Conservation (phyloP, 2,329 filamentous ascomycete species). For the Cordyceps cicadae region DNA sequence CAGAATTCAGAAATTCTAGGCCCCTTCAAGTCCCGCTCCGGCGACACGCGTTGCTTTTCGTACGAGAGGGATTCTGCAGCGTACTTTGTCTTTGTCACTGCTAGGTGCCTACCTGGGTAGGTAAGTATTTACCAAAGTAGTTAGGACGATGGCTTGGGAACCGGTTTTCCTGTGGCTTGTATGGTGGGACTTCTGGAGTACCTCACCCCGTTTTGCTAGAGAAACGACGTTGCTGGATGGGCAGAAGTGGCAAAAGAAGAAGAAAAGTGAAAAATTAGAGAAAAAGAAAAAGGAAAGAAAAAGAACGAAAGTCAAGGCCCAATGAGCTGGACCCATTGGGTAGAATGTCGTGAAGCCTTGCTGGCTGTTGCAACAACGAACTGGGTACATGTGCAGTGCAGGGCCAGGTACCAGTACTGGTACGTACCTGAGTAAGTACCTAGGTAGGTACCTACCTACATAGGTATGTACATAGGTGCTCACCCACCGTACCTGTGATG, state of each 20-base stretch:
- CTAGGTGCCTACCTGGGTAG: no score
- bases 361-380: neutral
- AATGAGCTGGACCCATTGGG: neutral
- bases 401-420: no score
- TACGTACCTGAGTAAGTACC: no score
- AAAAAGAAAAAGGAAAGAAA: neutral
- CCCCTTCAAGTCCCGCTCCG: no score
- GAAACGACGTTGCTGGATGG: neutral
- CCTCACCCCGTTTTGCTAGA: conserved; percentile 1
- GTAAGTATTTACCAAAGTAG: no score
- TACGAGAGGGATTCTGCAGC: no score
- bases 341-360: neutral
- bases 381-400: neutral
- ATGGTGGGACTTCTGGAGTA: neutral
- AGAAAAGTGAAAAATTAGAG: neutral
- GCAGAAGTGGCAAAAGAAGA: conserved; percentile 5
- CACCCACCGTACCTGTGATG: neutral
- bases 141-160: no score
- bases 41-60: no score
- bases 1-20: no score
- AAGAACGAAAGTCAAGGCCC: neutral
- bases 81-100: no score
- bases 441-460: no score
- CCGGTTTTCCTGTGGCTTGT: neutral
- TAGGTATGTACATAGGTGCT: no score